A percentile compares a stretch with the other conserved stretches of the same genome.
Evolutionary conservation across 495 filamentous ascomycete species (phyloP).

Genomic region (Endocarpon pusillum): DNA sequence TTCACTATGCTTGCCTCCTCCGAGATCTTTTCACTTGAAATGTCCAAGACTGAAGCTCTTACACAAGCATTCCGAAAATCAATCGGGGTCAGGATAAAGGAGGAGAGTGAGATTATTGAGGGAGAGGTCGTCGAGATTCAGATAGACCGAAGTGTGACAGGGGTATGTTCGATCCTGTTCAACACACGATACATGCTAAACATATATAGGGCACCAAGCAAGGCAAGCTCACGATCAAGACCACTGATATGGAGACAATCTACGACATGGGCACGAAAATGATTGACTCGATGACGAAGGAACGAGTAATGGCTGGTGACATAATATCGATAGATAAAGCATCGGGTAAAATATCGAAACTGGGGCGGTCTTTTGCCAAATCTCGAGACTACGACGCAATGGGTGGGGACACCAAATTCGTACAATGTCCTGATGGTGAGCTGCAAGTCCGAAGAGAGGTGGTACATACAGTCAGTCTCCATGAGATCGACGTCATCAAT

Average conservation of each 20-base stretch:
- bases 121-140: slow-evolving; percentile 99
- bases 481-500: slow-evolving; percentile 99
- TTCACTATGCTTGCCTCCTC: slow-evolving; percentile 92
- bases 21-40: slow-evolving; percentile 95
- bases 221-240: slow-evolving; percentile 98
- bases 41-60: slow-evolving; percentile 96
- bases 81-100: slow-evolving; percentile 91
- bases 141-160: slow-evolving; percentile 92
- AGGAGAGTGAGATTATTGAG: slow-evolving; percentile 97
- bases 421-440: slow-evolving; percentile 96
- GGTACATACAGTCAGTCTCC: slow-evolving; percentile 86
- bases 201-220: slow-evolving; percentile 60
- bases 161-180: slow-evolving; percentile 29
- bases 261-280: slow-evolving; percentile 99
- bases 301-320: slow-evolving; percentile 95
- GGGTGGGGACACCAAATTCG: slow-evolving; percentile 95
- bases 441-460: slow-evolving; percentile 95
- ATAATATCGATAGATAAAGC: slow-evolving; percentile 97
- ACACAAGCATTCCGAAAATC: slow-evolving; percentile 95
- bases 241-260: slow-evolving; percentile 98
- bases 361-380: slow-evolving; percentile 81
- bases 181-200: slow-evolving; percentile 1
- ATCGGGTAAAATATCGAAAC: slow-evolving; percentile 90
- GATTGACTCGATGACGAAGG: slow-evolving; percentile 98
- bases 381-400: slow-evolving; percentile 98